Evolutionary conservation across 176 grass and related monocot genomes (phyloP), one percentile per base, ranked within the genome.

Genomic region (Oryza nivara): DNA sequence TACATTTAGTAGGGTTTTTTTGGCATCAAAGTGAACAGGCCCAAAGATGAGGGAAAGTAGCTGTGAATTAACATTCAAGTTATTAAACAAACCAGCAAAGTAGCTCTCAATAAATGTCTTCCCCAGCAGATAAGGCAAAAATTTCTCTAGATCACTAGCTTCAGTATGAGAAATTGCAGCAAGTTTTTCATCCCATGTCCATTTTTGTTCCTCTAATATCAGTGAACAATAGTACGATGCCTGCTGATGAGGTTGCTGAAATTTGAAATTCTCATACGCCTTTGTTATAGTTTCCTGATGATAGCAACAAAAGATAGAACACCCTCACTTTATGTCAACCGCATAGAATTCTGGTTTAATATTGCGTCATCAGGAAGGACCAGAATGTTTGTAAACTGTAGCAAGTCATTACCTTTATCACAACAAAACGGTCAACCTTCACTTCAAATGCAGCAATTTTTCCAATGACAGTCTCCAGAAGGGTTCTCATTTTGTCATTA

Each of bases 401-500:
- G 54, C 19, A 3, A 54, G 32, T 12, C 72, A 60, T 85, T 89
- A 98, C 96, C 96, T 98, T 98, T 69, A 98, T 95, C 84, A 95
- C 93, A 88, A 74, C 74, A 93, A 95, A 98, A 44, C 96, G 91
- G 71, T 98, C 96, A 61, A 77, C 66, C 61, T 90, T 91, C 84
- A 98, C 91, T 93, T 98, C 88, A 90, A 98, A 98, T 45, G 92
- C 80, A 52, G 76, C 73, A 83, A 98, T 90, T 80, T 92, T 98
- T 66, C 80, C 86, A 78, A 98, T 83, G 86, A 98, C 88, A 81
- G 91, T 95, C 61, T 92, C 89, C 90, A 98, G 76, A 72, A 98
- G 96, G 66, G 86, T 92, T 80, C 88, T 82, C 91, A 98, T 98
- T 95, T 95, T 98, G 83, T 98, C 91, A 98, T 95, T 98, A 85